Base-by-base conservation (phyloP, 805 yeast species). In the Ogataea glucozyma region DNA sequence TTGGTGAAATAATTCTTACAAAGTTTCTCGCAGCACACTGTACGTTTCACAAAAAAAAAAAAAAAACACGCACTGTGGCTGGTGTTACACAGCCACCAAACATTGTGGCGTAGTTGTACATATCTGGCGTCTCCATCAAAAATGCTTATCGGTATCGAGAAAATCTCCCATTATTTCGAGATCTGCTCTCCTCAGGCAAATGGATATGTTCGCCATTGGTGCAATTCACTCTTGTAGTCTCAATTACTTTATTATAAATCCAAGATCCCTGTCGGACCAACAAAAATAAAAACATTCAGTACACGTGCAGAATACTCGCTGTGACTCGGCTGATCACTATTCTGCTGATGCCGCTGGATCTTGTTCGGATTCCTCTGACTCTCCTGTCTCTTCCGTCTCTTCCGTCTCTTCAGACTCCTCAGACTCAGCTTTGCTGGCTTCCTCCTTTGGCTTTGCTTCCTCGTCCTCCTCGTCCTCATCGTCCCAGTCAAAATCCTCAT, bases 401-500 rank as follows among this genome's bases (percentile, higher is more conserved):
- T 22, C 32, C 6, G 33, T n/a, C 19, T 38, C 37, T n/a, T 33
- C 39, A 17, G 32, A 31, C 31, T 43, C 31, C n/a, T 13, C 13
- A 4, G 38, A 16, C 29, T 34, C 23, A 22, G 32, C 32, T 22
- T 35, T 23, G 19, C 26, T 35, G 6, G 38, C 8, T 14, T 22
- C 26, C 9, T 22, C 30, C 21, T 22, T 35, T 26, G 29, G 20
- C 38, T 24, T 36, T 9, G n/a, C n/a, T n/a, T 60, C 69, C 10
- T 69, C 72, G 4, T 75, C 79, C 8, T 74, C 79, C 12, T 72
- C 78, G 40, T 74, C 79, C 44, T 73, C 76, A 69, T 76, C 72
- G 13, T 70, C 70, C 56, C 75, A 71, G 18, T 69, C 77, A 47
- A 79, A 81, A 13, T 75, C 81, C 6, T 71, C 76, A 7, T 64